Evolutionary conservation across 192 early-diverging fungal genomes (phyloP).

Genomic region (Coemansia brasiliensis): DNA sequence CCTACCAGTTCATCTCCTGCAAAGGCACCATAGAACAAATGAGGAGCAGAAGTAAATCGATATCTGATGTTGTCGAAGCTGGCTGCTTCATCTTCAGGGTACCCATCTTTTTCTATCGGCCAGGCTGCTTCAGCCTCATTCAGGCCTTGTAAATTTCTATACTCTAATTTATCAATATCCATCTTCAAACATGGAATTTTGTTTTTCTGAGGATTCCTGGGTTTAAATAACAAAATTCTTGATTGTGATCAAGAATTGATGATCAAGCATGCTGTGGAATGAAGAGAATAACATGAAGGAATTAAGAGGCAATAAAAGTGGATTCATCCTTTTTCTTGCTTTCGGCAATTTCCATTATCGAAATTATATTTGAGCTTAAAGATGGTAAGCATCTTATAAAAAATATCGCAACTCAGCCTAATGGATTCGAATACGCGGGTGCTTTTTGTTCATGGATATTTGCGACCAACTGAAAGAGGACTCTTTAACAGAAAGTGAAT

Average conservation of each 20-base stretch:
- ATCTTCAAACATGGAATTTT: neutral
- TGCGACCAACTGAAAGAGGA: no score
- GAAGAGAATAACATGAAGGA: neutral
- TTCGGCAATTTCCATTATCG: slow-evolving; percentile 19
- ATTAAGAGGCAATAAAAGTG: no score
- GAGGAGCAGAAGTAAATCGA: slow-evolving; percentile 24
- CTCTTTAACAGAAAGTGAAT: no score
- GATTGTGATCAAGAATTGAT: neutral
- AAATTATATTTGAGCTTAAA: slow-evolving; percentile 5
- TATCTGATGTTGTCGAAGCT: slow-evolving; percentile 34
- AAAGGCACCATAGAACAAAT: slow-evolving; percentile 50
- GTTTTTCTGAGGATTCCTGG: neutral
- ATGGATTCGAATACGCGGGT: no score
- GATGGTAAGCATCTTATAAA: slow-evolving; percentile 11
- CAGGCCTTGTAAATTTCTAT: neutral
- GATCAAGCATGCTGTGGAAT: neutral
- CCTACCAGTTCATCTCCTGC: slow-evolving; percentile 45
- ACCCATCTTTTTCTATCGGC: slow-evolving; percentile 23
- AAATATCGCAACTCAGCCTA: neutral
- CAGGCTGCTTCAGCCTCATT: slow-evolving; percentile 23
- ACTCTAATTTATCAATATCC: neutral
- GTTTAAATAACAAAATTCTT: neutral
- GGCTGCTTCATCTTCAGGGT: slow-evolving; percentile 37
- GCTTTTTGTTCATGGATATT: no score
- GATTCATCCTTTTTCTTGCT: slow-evolving; percentile 15